Base-by-base conservation (phyloP, 176 grass and related monocot genomes). In the Coix lacrymajobi region DNA sequence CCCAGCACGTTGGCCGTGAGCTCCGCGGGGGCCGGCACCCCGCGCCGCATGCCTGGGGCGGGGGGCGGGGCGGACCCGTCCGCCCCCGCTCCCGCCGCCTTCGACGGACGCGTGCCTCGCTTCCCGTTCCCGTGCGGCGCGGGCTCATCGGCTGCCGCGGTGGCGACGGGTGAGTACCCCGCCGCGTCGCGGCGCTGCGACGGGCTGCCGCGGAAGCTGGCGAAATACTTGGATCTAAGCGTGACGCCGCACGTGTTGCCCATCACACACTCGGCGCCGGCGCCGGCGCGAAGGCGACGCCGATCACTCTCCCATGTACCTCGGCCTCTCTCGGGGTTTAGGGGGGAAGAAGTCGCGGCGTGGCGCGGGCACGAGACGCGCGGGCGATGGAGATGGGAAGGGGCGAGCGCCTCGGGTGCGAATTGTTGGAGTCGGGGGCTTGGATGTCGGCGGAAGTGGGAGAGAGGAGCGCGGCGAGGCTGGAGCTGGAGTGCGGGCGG, bases 1-100 rank as follows among this genome's bases (percentile, higher is more conserved):
- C 96, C 90, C 66, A 98, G 84, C 36, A 98, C 96, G 83, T 85
- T 83, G 49, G 83, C 86, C 67, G 86, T 85, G 79, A 85, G 83
- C 86, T 85, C 82, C 69, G 83, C 73, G 15, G 90, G 86, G 3
- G 83, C 90, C 36, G 77, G 85, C n/a, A 72, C 74, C 79, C 78
- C 82, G 60, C 86, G 86, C 54, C 82, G 83, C 90, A 88, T 91
- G 52, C 69, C 83, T 9, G 82, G 19, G 20, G 86, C 66, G 20
- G 75, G 77, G 10, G 87, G 82, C 77, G 87, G 82, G 0, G 65
- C 69, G 6, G 76, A 41, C 19, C 44, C 76, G 24, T 77, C 77
- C 34, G 71, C 28, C 22, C 49, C 78, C 48, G 58, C 54, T 5
- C 5, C 69, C 15, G 72, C 51, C 1, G 67, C 83, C 31, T 40